Evolutionary conservation across 2,329 filamentous ascomycete species (phyloP).

Genomic region (Penicillium sp.): DNA sequence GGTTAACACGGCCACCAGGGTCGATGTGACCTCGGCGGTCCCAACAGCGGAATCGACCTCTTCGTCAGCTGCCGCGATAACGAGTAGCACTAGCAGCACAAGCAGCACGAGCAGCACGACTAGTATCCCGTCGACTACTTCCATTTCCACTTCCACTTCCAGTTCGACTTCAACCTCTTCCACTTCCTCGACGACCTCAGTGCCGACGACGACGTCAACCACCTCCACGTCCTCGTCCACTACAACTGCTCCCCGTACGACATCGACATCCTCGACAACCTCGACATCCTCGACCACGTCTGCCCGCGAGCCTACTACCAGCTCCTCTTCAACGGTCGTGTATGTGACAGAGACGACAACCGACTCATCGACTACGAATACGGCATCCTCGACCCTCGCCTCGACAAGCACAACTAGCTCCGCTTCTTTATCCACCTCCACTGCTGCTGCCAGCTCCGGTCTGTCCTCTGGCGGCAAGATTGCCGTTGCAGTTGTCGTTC

Average conservation of each 20-base stretch:
- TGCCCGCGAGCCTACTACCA: conserved; percentile 2
- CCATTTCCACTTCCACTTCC: conserved; percentile 18
- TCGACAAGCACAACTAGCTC: conserved; percentile 7
- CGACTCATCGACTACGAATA: conserved; percentile 19
- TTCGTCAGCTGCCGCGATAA: conserved; percentile 5
- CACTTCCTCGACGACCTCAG: conserved; percentile 22
- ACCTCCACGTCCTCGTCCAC: conserved; percentile 24
- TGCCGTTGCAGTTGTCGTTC: conserved; percentile 90
- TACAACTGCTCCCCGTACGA: conserved; percentile 16
- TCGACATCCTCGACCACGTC: conserved; percentile 26
- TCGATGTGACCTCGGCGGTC: conserved; percentile 3
- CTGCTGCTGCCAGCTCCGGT: conserved; percentile 32
- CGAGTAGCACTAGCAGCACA: conserved; percentile 12
- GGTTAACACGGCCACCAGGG: not conserved
- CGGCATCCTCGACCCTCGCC: conserved; percentile 28
- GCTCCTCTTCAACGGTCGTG: conserved; percentile 23
- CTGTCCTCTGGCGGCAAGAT: conserved; percentile 67
- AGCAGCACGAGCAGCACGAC: conserved; percentile 18
- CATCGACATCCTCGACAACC: conserved; percentile 24
- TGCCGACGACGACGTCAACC: conserved; percentile 25
- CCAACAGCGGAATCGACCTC: conserved; percentile 5
- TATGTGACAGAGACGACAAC: conserved; percentile 13
- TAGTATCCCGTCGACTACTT: conserved; percentile 11
- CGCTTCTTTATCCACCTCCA: conserved; percentile 32
- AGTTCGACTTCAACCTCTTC: conserved; percentile 17